Percentiles rank a stretch among this genome's conserved stretches.
These are phyloP conservation scores for Pestalotiopsis sp. DNA, from an alignment of 2,329 filamentous ascomycete genomes.

Conservation along the genomic window DNA sequence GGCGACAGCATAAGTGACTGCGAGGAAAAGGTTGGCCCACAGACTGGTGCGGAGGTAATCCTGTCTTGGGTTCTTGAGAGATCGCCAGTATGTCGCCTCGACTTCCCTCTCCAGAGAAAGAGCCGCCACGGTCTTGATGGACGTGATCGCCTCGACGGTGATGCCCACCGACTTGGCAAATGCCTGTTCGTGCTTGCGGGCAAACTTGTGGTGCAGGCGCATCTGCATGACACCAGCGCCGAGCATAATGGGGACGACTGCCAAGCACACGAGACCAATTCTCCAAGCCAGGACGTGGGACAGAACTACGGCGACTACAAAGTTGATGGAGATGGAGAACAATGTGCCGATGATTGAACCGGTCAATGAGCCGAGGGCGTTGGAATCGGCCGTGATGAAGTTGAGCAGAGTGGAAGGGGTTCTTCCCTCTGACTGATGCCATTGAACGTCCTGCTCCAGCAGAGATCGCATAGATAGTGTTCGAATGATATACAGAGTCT, in stretches of 20 bases:
- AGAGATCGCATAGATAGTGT: slow-evolving; percentile 65
- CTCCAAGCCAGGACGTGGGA: slow-evolving; percentile 75
- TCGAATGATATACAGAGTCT: slow-evolving; percentile 62
- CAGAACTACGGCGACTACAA: slow-evolving; percentile 66
- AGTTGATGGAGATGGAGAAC: slow-evolving; percentile 67
- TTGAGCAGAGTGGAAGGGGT: slow-evolving; percentile 63
- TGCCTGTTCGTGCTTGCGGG: slow-evolving; percentile 63
- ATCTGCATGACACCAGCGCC: slow-evolving; percentile 71
- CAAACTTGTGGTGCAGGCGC: slow-evolving; percentile 59
- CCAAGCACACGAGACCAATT: slow-evolving; percentile 71
- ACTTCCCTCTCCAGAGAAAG: slow-evolving; percentile 55
- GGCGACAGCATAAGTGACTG: slow-evolving; percentile 59
- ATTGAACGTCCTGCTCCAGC: slow-evolving; percentile 66
- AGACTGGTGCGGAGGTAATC: slow-evolving; percentile 52
- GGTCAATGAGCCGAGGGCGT: slow-evolving; percentile 66
- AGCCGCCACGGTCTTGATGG: slow-evolving; percentile 63
- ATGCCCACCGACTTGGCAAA: slow-evolving; percentile 64
- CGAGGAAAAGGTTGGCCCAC: slow-evolving; percentile 59
- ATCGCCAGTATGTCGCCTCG: slow-evolving; percentile 51
- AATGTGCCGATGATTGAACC: slow-evolving; percentile 71
- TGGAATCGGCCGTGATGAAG: slow-evolving; percentile 69
- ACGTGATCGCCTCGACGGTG: slow-evolving; percentile 66
- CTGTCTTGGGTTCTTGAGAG: slow-evolving; percentile 50
- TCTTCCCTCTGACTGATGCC: slow-evolving; percentile 67
- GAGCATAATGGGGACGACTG: slow-evolving; percentile 67